Evolutionary conservation across 768 basidiomycete species (phyloP).

Genomic region (Suillus decipiens): DNA sequence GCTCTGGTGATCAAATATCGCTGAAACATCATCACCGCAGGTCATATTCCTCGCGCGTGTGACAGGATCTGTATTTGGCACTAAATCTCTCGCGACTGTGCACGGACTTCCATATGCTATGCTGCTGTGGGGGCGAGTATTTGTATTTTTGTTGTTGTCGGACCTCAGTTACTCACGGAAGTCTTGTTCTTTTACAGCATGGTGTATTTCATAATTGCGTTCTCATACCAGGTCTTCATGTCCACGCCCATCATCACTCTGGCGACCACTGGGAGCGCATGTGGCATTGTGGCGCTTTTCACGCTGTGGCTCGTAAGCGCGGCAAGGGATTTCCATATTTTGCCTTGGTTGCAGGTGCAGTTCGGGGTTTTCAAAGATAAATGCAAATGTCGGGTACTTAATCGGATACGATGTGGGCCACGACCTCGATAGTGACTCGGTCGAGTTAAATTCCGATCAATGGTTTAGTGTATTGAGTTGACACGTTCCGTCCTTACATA

Average conservation of each 20-base stretch:
- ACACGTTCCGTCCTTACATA: too few species aligned
- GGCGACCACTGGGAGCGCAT: constrained; percentile 18
- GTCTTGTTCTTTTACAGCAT: constrained; percentile 17
- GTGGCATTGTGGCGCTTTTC: constrained; percentile 21
- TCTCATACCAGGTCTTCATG: constrained; percentile 27
- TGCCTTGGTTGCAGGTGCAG: background rate
- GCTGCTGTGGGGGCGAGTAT: constrained; percentile 27
- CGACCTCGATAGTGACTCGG: background rate
- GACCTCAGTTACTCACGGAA: background rate
- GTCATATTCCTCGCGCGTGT: constrained; percentile 8
- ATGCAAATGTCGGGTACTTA: background rate
- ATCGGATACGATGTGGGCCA: background rate
- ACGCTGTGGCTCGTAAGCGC: constrained; percentile 20
- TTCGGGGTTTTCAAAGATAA: background rate
- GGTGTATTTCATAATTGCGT: constrained; percentile 26
- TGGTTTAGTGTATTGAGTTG: background rate
- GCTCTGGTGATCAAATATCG: background rate
- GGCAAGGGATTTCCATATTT: background rate
- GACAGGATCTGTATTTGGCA: constrained; percentile 10
- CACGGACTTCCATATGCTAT: constrained; percentile 36
- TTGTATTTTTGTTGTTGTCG: background rate
- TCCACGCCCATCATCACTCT: constrained; percentile 18
- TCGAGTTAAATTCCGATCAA: background rate
- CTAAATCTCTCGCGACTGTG: constrained; percentile 31
- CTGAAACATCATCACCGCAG: constrained; percentile 2